Evolutionary conservation across 2,329 filamentous ascomycete genomes (phyloP).

Genomic region (Ophiostoma sp.): DNA sequence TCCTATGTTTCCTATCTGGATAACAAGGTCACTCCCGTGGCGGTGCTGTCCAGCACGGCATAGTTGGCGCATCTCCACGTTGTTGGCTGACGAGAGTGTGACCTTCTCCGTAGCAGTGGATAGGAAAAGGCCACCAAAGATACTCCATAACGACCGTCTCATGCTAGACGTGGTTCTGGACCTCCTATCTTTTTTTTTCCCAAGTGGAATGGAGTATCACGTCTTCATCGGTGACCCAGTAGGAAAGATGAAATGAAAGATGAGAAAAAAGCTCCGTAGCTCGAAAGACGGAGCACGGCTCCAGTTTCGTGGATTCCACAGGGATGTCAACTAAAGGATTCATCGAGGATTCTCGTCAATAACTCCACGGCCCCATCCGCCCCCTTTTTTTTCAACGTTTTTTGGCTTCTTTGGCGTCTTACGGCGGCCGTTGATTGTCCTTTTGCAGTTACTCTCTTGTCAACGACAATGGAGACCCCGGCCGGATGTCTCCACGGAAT

Average conservation of each 20-base stretch:
- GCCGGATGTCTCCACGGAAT: not conserved
- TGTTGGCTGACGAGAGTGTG: not conserved
- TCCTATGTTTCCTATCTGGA: not conserved
- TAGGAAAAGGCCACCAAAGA: too few relatives aligned
- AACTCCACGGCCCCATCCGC: not conserved
- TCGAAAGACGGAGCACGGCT: not conserved
- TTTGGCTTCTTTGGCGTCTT: not conserved
- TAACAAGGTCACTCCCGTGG: not conserved
- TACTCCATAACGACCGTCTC: not conserved
- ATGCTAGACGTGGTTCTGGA: not conserved
- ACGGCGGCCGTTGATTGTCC: not conserved
- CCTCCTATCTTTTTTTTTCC: not conserved
- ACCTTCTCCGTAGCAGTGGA: not conserved
- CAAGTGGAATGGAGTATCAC: not conserved
- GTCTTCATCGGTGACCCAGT: not conserved
- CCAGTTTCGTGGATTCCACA: not conserved
- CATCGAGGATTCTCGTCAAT: not conserved
- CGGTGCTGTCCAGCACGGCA: not conserved
- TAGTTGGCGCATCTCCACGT: not conserved
- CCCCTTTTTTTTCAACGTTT: not conserved
- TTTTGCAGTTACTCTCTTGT: not conserved
- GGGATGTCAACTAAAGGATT: too few relatives aligned
- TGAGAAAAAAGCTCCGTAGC: constrained; percentile 2
- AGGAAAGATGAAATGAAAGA: constrained; percentile 4
- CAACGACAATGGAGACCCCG: not conserved